A percentile compares a stretch with the other conserved stretches of the same genome.
These are phyloP conservation scores for Letharia lupina DNA, from an alignment of 495 filamentous ascomycete species.

Conservation along the genomic window DNA sequence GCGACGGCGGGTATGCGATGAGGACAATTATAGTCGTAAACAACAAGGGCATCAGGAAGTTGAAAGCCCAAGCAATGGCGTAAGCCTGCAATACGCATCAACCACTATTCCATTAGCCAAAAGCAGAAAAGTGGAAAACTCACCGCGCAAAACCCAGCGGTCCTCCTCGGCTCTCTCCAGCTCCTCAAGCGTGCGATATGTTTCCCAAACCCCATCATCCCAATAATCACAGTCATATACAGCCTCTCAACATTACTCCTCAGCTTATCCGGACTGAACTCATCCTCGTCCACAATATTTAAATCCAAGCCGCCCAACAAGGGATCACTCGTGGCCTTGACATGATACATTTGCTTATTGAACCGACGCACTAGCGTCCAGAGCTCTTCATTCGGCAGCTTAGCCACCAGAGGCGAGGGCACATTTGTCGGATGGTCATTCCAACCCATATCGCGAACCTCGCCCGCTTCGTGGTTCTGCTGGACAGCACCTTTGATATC, in stretches of 20 bases:
- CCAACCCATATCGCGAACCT: constrained; percentile 68
- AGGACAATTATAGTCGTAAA: constrained; percentile 51
- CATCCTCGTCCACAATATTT: constrained; percentile 70
- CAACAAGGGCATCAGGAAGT: constrained; percentile 61
- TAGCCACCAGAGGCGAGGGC: constrained; percentile 56
- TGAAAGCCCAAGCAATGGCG: constrained; percentile 62
- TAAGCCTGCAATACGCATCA: constrained; percentile 46
- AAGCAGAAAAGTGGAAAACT: constrained; percentile 4
- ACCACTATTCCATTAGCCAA: background rate
- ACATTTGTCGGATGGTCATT: constrained; percentile 50
- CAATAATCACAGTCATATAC: constrained; percentile 73
- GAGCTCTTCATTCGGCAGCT: constrained; percentile 72
- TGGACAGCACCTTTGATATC: constrained; percentile 45
- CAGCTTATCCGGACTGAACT: constrained; percentile 81
- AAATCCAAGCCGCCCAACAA: constrained; percentile 62
- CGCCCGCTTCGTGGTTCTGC: constrained; percentile 34
- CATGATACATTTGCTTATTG: constrained; percentile 90
- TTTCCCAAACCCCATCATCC: constrained; percentile 55
- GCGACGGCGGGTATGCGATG: constrained; percentile 56
- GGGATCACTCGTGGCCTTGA: constrained; percentile 54
- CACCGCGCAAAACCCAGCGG: constrained; percentile 57
- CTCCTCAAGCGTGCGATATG: constrained; percentile 71
- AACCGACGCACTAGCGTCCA: constrained; percentile 76
- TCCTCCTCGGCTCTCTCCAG: constrained; percentile 67
- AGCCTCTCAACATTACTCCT: constrained; percentile 72